These are phyloP conservation scores for Crataegus laevigata DNA, from an alignment of 306 rosid species.

Conservation along the genomic window DNA sequence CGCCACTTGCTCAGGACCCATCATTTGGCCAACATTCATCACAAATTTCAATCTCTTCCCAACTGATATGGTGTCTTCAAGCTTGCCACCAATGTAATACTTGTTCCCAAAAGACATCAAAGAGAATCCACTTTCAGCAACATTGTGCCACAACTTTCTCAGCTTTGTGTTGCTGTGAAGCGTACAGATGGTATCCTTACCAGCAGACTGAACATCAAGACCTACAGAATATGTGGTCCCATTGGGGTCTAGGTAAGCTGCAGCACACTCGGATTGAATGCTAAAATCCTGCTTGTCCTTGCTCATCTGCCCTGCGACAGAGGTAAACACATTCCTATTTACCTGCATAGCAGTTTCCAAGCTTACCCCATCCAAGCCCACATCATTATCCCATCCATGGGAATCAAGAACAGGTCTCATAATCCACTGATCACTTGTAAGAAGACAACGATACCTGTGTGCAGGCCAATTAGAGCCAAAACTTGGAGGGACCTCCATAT, in stretches of 20 bases:
- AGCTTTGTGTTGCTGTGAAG: slow-evolving; percentile 59
- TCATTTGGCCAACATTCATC: slow-evolving; percentile 58
- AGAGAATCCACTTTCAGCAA: slow-evolving; percentile 70
- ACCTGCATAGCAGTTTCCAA: slow-evolving; percentile 60
- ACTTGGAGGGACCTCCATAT: slow-evolving; percentile 74
- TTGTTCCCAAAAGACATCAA: slow-evolving; percentile 67
- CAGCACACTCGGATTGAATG: slow-evolving; percentile 76
- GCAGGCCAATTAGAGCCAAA: slow-evolving; percentile 55
- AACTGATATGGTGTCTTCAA: slow-evolving; percentile 68
- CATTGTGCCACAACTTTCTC: slow-evolving; percentile 51
- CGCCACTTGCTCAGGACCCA: slow-evolving; percentile 66
- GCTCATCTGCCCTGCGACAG: slow-evolving; percentile 68
- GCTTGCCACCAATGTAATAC: slow-evolving; percentile 67
- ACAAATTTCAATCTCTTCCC: slow-evolving; percentile 80
- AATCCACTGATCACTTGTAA: slow-evolving; percentile 58
- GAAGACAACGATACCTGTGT: slow-evolving; percentile 79
- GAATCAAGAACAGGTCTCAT: slow-evolving; percentile 93
- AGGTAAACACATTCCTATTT: slow-evolving; percentile 44
- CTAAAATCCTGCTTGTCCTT: slow-evolving; percentile 73
- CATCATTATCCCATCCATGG: slow-evolving; percentile 97
- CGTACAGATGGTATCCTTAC: slow-evolving; percentile 59
- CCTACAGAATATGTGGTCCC: slow-evolving; percentile 59
- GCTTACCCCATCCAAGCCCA: slow-evolving; percentile 82
- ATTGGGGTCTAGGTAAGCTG: slow-evolving; percentile 53
- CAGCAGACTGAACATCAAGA: slow-evolving; percentile 78